These are phyloP conservation scores for Hymenoscyphus fructigenus DNA, from an alignment of 2,329 filamentous ascomycete genomes.

Conservation along the genomic window DNA sequence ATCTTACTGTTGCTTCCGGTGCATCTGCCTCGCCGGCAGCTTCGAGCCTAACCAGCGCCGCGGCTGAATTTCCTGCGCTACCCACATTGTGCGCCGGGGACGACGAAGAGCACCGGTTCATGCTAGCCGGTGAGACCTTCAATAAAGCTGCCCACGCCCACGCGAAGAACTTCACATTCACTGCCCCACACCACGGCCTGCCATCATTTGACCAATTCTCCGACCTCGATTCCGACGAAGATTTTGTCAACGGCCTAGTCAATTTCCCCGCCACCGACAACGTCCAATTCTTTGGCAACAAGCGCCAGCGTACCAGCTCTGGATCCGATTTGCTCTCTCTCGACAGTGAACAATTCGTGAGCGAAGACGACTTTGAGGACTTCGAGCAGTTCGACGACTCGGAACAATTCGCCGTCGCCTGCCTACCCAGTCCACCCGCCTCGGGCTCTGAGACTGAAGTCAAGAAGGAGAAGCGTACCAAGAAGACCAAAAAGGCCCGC, in stretches of 20 bases:
- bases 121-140: constrained; percentile 50
- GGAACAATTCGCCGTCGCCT: constrained; percentile 57
- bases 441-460: constrained; percentile 50
- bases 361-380: constrained; percentile 73
- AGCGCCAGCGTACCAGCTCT: constrained; percentile 65
- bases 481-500: constrained; percentile 51
- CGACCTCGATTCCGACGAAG: constrained; percentile 88
- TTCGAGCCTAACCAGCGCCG: constrained; percentile 41
- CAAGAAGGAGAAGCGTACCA: constrained; percentile 57
- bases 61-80: constrained; percentile 64
- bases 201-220: constrained; percentile 82
- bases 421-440: constrained; percentile 62
- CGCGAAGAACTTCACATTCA: constrained; percentile 53
- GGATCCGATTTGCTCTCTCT: constrained; percentile 67
- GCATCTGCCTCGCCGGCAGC: constrained; percentile 39
- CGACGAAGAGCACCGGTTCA: constrained; percentile 55
- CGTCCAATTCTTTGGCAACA: constrained; percentile 59
- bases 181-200: constrained; percentile 53
- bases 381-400: constrained; percentile 74
- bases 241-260: constrained; percentile 73
- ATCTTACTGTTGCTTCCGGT: constrained; percentile 70
- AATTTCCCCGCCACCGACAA: constrained; percentile 63
- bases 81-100: constrained; percentile 61
- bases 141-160: constrained; percentile 47
- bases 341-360: constrained; percentile 75